Evolutionary conservation across 2,329 filamentous ascomycete genomes (phyloP).

Genomic region (Pezicula rhizophila): DNA sequence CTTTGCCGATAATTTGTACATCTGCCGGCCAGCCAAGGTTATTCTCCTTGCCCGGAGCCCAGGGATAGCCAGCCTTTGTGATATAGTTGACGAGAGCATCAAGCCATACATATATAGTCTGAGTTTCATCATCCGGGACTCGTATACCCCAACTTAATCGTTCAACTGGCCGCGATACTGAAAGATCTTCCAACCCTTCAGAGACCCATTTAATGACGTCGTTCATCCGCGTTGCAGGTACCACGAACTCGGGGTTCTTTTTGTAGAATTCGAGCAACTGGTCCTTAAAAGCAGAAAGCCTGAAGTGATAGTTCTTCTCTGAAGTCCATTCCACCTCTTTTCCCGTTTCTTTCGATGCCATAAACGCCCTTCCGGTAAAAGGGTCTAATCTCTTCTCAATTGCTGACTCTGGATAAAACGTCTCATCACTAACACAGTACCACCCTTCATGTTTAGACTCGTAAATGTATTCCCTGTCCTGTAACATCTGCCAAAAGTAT

Average conservation of each 20-base stretch:
- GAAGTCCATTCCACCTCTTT: conserved; percentile 93
- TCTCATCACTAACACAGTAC: conserved; percentile 96
- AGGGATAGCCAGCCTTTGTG: conserved; percentile 82
- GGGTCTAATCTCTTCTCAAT: conserved; percentile 72
- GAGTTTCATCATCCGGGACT: conserved; percentile 75
- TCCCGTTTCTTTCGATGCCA: conserved; percentile 79
- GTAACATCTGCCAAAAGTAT: conserved; percentile 80
- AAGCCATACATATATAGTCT: conserved; percentile 98
- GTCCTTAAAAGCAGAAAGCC: conserved; percentile 76
- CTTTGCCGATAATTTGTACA: conserved; percentile 89
- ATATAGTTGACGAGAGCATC: conserved; percentile 94
- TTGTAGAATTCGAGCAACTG: conserved; percentile 72
- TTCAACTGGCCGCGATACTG: conserved; percentile 74
- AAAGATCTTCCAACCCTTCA: conserved; percentile 77
- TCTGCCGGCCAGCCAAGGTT: conserved; percentile 80
- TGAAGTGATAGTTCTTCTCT: conserved; percentile 93
- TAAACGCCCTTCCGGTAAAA: conserved; percentile 73
- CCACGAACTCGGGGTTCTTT: conserved; percentile 71
- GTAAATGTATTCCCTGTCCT: conserved; percentile 74
- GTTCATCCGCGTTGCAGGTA: conserved; percentile 66
- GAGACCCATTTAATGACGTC: conserved; percentile 73
- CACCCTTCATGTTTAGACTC: conserved; percentile 83
- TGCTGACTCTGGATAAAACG: conserved; percentile 77
- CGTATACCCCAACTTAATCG: conserved; percentile 82
- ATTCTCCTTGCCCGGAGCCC: conserved; percentile 58